Conservation (phyloP, 768 basidiomycete species). For the Mycena haematopus region DNA sequence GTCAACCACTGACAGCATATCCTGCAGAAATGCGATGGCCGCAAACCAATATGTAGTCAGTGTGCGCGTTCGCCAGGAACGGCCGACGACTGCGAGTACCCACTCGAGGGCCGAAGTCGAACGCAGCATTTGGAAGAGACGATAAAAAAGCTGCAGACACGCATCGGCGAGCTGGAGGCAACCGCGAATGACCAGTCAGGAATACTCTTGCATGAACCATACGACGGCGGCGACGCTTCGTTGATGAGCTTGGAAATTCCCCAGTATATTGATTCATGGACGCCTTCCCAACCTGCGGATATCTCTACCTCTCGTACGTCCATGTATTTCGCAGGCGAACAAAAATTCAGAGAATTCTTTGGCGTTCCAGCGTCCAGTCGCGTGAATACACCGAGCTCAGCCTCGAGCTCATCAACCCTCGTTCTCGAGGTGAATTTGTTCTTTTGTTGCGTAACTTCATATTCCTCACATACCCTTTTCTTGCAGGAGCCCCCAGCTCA, state of each 20-base stretch:
- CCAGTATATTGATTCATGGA: slow-evolving; percentile 4
- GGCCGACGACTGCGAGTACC: slow-evolving; percentile 63
- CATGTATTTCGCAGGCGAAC: no score
- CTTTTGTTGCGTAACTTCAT: no score
- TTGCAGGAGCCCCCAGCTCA: slow-evolving; percentile 17
- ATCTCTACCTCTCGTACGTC: slow-evolving; percentile 18
- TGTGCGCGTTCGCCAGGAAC: slow-evolving; percentile 50
- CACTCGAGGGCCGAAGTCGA: slow-evolving; percentile 48
- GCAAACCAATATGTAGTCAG: slow-evolving; percentile 56
- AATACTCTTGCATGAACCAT: slow-evolving; percentile 29
- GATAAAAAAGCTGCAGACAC: slow-evolving; percentile 48
- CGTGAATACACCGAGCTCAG: slow-evolving; percentile 15
- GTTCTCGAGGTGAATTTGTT: slow-evolving; percentile 16
- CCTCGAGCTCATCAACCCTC: slow-evolving; percentile 20
- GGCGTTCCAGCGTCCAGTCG: slow-evolving; percentile 5
- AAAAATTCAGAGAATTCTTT: no score
- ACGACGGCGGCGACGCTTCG: slow-evolving; percentile 17
- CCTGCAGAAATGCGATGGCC: slow-evolving; percentile 63
- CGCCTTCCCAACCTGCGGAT: neutral
- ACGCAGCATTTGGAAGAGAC: slow-evolving; percentile 55
- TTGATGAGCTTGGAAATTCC: slow-evolving; percentile 20
- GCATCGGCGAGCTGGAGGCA: slow-evolving; percentile 50
- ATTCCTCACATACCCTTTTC: no score
- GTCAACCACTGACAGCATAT: neutral
- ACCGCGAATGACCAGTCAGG: slow-evolving; percentile 30